A percentile compares a stretch with the other conserved stretches of the same genome.
phyloP scores from a whole-genome alignment of 306 rosid genomes.

The Boehmeria nivea region DNA sequence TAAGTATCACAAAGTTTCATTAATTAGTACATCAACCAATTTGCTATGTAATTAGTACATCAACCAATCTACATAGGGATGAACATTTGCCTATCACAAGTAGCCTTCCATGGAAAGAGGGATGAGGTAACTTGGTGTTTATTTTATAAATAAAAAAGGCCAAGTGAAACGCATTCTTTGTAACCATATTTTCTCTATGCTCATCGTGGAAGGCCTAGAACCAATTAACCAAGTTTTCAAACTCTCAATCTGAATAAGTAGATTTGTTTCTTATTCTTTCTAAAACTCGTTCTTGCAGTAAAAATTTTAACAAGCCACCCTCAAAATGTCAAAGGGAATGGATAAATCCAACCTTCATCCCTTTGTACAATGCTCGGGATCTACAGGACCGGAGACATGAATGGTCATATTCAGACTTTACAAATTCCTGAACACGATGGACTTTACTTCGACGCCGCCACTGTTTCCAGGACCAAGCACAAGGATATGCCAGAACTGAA shows the following conservation, averaged over 20 bases:
- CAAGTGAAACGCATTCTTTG: too few relatives aligned
- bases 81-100: too few relatives aligned
- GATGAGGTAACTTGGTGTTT: too few relatives aligned
- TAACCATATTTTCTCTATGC: too few relatives aligned
- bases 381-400: conserved; percentile 95
- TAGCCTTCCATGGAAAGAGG: too few relatives aligned
- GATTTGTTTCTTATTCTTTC: too few relatives aligned
- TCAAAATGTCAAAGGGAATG: background rate
- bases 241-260: too few relatives aligned
- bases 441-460: conserved; percentile 86
- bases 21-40: conserved; percentile 13
- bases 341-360: conserved; percentile 74
- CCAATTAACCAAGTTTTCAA: too few relatives aligned
- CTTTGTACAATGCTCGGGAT: conserved; percentile 96
- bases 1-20: conserved; percentile 19
- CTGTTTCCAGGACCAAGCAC: conserved; percentile 99
- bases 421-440: conserved; percentile 89
- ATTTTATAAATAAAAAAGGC: too few relatives aligned
- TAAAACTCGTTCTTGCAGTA: too few relatives aligned
- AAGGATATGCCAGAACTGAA: conserved; percentile 88
- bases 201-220: too few relatives aligned
- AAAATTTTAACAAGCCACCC: background rate
- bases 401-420: conserved; percentile 92
- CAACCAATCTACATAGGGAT: conserved; percentile 7
- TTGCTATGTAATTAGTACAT: conserved; percentile 6